Percentiles rank a stretch among this genome's conserved stretches.
phyloP scores from a whole-genome alignment of 768 basidiomycete genomes.

The Xerocomus brunneocitrinus region DNA sequence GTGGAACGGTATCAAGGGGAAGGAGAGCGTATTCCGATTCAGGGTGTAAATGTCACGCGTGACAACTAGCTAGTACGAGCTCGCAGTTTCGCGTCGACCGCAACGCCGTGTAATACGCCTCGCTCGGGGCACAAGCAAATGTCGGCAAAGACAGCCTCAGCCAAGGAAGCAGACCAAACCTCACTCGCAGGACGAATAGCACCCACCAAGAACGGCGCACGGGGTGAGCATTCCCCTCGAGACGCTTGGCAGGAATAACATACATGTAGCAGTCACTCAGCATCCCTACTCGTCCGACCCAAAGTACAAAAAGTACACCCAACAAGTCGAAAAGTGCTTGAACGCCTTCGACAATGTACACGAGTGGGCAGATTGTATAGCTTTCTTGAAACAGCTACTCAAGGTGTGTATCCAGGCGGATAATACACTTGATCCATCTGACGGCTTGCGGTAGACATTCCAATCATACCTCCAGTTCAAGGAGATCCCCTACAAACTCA shows the following conservation, averaged over 20 bases:
- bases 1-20: conserved; percentile 66
- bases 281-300: conserved; percentile 72
- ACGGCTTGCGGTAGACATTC: conserved; percentile 59
- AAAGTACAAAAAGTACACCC: conserved; percentile 90
- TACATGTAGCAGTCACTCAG: conserved; percentile 42
- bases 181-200: not conserved
- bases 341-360: conserved; percentile 93
- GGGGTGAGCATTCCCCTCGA: conserved; percentile 24
- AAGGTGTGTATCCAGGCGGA: conserved; percentile 50
- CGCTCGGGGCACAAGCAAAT: conserved; percentile 13
- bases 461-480: conserved; percentile 93
- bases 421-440: not conserved
- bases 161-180: conserved; percentile 18
- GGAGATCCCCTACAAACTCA: conserved; percentile 91
- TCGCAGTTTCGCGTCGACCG: not conserved
- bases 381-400: conserved; percentile 89
- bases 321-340: conserved; percentile 89
- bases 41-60: conserved; percentile 11
- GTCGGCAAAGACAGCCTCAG: conserved; percentile 13
- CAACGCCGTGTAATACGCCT: conserved; percentile 13
- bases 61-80: conserved; percentile 6
- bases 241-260: not conserved
- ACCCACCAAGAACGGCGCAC: conserved; percentile 24
- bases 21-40: conserved; percentile 15
- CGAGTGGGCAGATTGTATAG: conserved; percentile 99